These are phyloP conservation scores for Phytophthora vignae DNA, from an alignment of 352 stramenopile genomes.

Conservation along the genomic window DNA sequence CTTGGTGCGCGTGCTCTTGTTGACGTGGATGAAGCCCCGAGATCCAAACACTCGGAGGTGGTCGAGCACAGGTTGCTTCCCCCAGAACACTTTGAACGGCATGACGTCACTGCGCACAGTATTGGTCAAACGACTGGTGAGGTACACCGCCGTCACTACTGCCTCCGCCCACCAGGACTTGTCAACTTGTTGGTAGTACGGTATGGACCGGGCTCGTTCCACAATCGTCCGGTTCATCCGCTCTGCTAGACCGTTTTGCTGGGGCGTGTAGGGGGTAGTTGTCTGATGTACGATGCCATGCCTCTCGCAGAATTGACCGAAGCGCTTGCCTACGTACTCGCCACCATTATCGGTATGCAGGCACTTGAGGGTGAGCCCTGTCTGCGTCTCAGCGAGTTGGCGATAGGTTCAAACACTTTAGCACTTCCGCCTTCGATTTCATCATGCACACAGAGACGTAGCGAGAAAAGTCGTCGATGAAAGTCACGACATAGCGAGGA, in stretches of 20 bases:
- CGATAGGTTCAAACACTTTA: conserved; percentile 8
- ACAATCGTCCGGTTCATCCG: conserved; percentile 23
- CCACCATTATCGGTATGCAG: conserved; percentile 31
- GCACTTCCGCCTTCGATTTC: conserved; percentile 9
- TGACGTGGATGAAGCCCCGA: conserved; percentile 18
- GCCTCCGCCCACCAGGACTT: conserved; percentile 12
- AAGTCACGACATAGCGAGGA: conserved; percentile 22
- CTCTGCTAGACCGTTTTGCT: conserved; percentile 24
- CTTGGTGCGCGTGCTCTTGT: conserved; percentile 21
- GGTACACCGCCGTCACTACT: conserved; percentile 12
- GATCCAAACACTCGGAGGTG: conserved; percentile 27
- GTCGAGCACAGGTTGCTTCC: conserved; percentile 10
- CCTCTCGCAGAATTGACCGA: background rate
- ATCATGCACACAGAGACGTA: conserved; percentile 15
- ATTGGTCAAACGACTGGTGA: conserved; percentile 17
- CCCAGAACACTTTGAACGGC: conserved; percentile 13
- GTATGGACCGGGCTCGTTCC: conserved; percentile 9
- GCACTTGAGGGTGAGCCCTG: conserved; percentile 6
- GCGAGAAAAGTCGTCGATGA: conserved; percentile 33
- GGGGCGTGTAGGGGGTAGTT: conserved; percentile 8
- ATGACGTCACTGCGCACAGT: background rate
- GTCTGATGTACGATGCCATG: conserved; percentile 25
- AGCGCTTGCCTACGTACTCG: conserved; percentile 22
- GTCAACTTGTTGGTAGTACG: conserved; percentile 17
- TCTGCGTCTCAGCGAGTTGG: conserved; percentile 13